Conservation (phyloP, 139 green algal species). For the Zygnema cylindricum region DNA sequence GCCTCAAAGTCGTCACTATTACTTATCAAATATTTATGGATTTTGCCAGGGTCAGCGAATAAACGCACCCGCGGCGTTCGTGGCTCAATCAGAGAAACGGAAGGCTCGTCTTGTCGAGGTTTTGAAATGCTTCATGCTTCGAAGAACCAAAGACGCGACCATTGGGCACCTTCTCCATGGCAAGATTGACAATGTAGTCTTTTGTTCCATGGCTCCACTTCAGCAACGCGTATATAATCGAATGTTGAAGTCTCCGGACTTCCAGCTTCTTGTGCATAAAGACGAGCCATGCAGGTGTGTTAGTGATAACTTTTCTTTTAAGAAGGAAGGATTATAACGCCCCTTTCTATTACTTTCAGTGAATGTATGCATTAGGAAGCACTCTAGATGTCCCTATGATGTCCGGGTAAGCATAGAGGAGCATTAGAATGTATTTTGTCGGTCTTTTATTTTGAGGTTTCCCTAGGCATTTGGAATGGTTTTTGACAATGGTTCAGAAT, state of each 20-base stretch:
- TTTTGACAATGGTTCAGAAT: no score
- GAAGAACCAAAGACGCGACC: conserved; percentile 73
- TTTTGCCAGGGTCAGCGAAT: conserved; percentile 44
- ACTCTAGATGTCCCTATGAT: no score
- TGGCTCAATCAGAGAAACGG: conserved; percentile 15
- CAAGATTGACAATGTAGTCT: conserved; percentile 79
- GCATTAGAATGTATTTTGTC: no score
- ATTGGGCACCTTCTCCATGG: conserved; percentile 69
- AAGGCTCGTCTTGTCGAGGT: conserved; percentile 45
- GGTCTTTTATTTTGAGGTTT: no score
- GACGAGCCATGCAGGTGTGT: conserved; percentile 67
- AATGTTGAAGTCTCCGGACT: conserved; percentile 67
- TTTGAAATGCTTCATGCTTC: conserved; percentile 68
- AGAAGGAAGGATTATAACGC: no score
- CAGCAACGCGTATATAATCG: conserved; percentile 73
- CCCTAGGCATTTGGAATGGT: no score
- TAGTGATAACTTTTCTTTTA: not conserved
- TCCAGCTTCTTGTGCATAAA: conserved; percentile 66
- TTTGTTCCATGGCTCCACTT: conserved; percentile 73
- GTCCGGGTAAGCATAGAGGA: no score
- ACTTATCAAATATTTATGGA: no score
- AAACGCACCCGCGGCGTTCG: conserved; percentile 19
- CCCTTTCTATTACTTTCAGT: no score
- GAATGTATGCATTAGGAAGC: no score
- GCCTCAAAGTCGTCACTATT: no score